These are phyloP conservation scores for Hyphopichia homilentoma DNA, from an alignment of 805 yeast genomes.

Conservation along the genomic window DNA sequence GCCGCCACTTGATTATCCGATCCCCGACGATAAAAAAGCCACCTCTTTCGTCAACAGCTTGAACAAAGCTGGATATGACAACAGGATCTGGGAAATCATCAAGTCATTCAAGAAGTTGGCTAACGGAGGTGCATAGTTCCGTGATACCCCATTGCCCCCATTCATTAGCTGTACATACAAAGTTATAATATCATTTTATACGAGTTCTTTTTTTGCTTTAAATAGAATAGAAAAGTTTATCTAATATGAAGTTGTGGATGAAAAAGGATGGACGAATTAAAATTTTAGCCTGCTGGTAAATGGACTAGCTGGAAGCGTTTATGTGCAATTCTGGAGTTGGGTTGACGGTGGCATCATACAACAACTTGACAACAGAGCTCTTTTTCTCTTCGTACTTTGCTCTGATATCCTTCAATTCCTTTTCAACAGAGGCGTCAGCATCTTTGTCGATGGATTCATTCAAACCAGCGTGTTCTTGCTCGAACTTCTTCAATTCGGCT, in stretches of 20 bases:
- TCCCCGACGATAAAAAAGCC: slow-evolving; percentile 72
- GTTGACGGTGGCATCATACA: slow-evolving; percentile 72
- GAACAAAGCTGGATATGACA: slow-evolving; percentile 81
- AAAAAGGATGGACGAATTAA: too few species aligned
- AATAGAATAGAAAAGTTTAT: too few species aligned
- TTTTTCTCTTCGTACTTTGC: slow-evolving; percentile 61
- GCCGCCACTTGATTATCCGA: slow-evolving; percentile 87
- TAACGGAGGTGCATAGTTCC: slow-evolving; percentile 20
- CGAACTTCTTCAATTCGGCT: slow-evolving; percentile 69
- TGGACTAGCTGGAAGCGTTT: slow-evolving; percentile 46
- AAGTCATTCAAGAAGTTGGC: slow-evolving; percentile 38
- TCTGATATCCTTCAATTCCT: slow-evolving; percentile 67
- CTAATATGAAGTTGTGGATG: too few species aligned
- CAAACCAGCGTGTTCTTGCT: slow-evolving; percentile 67
- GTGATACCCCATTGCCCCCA: too few species aligned
- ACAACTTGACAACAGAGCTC: slow-evolving; percentile 62
- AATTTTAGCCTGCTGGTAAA: slow-evolving; percentile 1
- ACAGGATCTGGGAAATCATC: slow-evolving; percentile 61
- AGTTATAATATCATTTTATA: too few species aligned
- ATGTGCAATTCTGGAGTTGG: slow-evolving; percentile 83
- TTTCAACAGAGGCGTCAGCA: slow-evolving; percentile 71
- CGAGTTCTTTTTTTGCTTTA: too few species aligned
- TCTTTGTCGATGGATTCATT: slow-evolving; percentile 74
- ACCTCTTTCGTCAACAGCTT: slow-evolving; percentile 84
- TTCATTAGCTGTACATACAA: not conserved